Conservation (phyloP, 2,329 filamentous ascomycete genomes). For the Boeremia exigua region DNA sequence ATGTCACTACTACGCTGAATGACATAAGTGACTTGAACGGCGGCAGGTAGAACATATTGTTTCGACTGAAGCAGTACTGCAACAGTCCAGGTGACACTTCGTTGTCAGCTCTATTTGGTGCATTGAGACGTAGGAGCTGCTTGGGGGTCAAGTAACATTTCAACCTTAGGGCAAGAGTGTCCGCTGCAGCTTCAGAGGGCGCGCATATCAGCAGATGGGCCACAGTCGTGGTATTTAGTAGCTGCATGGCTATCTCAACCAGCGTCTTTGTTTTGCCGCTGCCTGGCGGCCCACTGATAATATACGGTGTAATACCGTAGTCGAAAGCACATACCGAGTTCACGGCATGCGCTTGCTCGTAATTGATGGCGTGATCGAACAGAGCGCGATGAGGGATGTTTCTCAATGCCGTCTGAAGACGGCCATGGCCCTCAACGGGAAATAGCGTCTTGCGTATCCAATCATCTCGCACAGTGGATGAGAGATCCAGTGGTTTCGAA, state of each 20-base stretch:
- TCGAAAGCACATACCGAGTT: slow-evolving; percentile 49
- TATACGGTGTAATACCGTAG: slow-evolving; percentile 55
- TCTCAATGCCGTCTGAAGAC: slow-evolving; percentile 49
- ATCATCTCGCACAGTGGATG: slow-evolving; percentile 4
- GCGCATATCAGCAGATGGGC: slow-evolving; percentile 53
- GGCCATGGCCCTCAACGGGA: slow-evolving; percentile 47
- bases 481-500: background rate
- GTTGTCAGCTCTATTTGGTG: slow-evolving; percentile 48
- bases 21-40: slow-evolving; percentile 48
- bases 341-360: slow-evolving; percentile 56
- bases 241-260: slow-evolving; percentile 52
- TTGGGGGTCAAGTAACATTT: slow-evolving; percentile 42
- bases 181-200: slow-evolving; percentile 56
- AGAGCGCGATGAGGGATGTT: slow-evolving; percentile 41
- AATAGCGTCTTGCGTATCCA: slow-evolving; percentile 54
- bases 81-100: slow-evolving; percentile 52
- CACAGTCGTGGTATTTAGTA: slow-evolving; percentile 28
- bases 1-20: slow-evolving; percentile 53
- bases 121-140: slow-evolving; percentile 53
- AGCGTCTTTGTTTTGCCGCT: slow-evolving; percentile 61
- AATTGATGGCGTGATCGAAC: slow-evolving; percentile 53
- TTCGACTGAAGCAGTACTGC: slow-evolving; percentile 48
- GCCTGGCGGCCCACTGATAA: slow-evolving; percentile 59
- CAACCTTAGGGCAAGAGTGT: slow-evolving; percentile 52
- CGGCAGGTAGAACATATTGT: slow-evolving; percentile 52